Percentiles rank a stretch among this genome's conserved stretches.
These are phyloP conservation scores for Quercus engelmannii DNA, from an alignment of 306 rosid species.

Conservation along the genomic window DNA sequence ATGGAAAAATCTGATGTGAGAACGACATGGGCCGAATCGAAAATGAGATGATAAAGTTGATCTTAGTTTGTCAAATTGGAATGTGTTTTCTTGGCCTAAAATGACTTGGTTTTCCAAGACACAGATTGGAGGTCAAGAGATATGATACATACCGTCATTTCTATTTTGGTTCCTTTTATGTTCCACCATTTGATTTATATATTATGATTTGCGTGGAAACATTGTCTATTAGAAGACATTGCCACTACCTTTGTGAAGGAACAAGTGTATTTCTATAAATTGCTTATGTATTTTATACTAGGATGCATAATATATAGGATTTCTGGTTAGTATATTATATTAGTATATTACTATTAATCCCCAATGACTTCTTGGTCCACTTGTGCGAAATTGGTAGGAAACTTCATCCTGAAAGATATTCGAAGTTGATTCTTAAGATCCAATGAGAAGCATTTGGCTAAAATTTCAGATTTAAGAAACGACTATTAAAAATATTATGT, in stretches of 20 bases:
- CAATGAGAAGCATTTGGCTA: no score
- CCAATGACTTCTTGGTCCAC: neutral
- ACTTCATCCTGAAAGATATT: neutral
- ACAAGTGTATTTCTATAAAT: neutral
- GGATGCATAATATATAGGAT: no score
- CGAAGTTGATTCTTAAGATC: neutral
- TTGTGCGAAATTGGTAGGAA: neutral
- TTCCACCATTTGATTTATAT: neutral
- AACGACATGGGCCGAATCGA: conserved; percentile 20
- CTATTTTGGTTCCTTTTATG: neutral
- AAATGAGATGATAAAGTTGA: conserved; percentile 30
- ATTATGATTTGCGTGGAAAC: no score
- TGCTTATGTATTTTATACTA: neutral
- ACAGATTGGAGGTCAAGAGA: neutral
- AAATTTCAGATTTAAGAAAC: no score
- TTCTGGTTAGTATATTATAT: no score
- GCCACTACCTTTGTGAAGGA: neutral
- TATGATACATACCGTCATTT: neutral
- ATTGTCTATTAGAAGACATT: neutral
- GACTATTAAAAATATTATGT: no score
- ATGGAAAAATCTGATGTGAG: conserved; percentile 25
- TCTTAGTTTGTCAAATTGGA: neutral
- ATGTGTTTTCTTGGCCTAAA: neutral
- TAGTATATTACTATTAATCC: neutral
- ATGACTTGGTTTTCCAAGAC: neutral